These are phyloP conservation scores for Heliocybe sulcata DNA, from an alignment of 1,284 basidiomycete species.

Conservation along the genomic window DNA sequence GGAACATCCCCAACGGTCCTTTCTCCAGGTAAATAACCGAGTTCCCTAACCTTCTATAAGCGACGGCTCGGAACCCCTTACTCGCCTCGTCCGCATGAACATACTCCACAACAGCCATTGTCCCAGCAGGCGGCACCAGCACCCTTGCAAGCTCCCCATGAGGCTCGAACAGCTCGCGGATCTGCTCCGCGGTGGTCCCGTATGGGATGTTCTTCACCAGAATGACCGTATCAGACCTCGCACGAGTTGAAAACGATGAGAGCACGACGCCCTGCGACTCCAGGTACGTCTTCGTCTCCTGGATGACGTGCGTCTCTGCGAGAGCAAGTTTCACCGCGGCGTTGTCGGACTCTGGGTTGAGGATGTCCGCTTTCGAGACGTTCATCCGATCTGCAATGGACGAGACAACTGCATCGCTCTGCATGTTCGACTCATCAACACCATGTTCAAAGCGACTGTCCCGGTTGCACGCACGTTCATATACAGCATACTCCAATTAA, in stretches of 20 bases:
- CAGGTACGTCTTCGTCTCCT: constrained; percentile 89
- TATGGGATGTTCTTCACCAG: constrained; percentile 98
- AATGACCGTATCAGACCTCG: constrained; percentile 73
- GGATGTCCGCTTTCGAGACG: constrained; percentile 74
- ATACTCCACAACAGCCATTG: constrained; percentile 91
- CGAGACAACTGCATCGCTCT: constrained; percentile 51
- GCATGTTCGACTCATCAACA: constrained; percentile 7
- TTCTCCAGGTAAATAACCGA: constrained; percentile 92
- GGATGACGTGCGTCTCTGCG: constrained; percentile 93
- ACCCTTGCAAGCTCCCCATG: constrained; percentile 76
- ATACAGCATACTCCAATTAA: constrained; percentile 95
- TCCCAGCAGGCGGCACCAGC: constrained; percentile 88
- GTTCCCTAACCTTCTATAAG: constrained; percentile 86
- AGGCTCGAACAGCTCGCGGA: constrained; percentile 74
- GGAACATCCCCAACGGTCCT: constrained; percentile 81
- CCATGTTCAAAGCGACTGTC: constrained; percentile 14
- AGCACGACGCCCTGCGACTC: constrained; percentile 67
- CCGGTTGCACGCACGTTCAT: constrained; percentile 79
- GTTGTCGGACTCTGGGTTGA: constrained; percentile 68
- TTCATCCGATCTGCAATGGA: constrained; percentile 32
- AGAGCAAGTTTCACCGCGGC: constrained; percentile 92
- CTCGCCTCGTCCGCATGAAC: constrained; percentile 62
- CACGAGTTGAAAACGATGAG: constrained; percentile 46
- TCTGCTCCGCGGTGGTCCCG: constrained; percentile 71
- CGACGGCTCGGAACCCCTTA: constrained; percentile 75